Conservation (phyloP, 2,329 filamentous ascomycete genomes). For the Penicillium polonicum region DNA sequence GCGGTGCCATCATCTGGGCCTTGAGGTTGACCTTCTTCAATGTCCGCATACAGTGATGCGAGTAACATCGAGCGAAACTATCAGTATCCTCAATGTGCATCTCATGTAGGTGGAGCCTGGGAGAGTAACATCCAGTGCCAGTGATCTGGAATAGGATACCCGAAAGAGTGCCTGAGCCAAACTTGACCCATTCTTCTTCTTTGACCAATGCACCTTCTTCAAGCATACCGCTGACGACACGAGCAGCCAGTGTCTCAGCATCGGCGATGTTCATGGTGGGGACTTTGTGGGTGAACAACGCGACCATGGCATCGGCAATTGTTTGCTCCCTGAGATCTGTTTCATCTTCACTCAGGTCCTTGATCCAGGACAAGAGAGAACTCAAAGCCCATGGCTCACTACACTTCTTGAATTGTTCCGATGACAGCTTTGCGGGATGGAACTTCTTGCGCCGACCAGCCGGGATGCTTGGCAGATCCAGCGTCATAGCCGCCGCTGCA, state of each 20-base stretch:
- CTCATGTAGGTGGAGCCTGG: conserved; percentile 70
- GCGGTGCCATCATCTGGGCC: conserved; percentile 66
- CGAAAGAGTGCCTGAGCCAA: conserved; percentile 74
- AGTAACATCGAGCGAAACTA: conserved; percentile 79
- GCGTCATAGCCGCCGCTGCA: conserved; percentile 53
- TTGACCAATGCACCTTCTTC: conserved; percentile 72
- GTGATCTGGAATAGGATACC: conserved; percentile 94
- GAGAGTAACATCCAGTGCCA: conserved; percentile 85
- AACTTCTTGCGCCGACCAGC: conserved; percentile 78
- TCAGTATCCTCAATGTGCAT: conserved; percentile 65
- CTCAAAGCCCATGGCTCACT: conserved; percentile 90
- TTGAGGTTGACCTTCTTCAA: conserved; percentile 91
- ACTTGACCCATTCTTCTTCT: conserved; percentile 98
- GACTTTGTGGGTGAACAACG: conserved; percentile 89
- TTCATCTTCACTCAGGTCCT: conserved; percentile 86
- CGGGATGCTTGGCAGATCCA: conserved; percentile 83
- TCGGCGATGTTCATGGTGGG: conserved; percentile 98
- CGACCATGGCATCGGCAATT: conserved; percentile 82
- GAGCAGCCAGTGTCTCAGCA: conserved; percentile 78
- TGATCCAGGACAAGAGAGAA: conserved; percentile 81
- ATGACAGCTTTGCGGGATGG: conserved; percentile 76
- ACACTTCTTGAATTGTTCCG: conserved; percentile 79
- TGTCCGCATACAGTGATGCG: conserved; percentile 88
- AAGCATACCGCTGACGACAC: conserved; percentile 78
- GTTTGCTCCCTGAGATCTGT: conserved; percentile 80